phyloP scores from a whole-genome alignment of 139 green algal genomes.

The Coelastrella sp. region DNA sequence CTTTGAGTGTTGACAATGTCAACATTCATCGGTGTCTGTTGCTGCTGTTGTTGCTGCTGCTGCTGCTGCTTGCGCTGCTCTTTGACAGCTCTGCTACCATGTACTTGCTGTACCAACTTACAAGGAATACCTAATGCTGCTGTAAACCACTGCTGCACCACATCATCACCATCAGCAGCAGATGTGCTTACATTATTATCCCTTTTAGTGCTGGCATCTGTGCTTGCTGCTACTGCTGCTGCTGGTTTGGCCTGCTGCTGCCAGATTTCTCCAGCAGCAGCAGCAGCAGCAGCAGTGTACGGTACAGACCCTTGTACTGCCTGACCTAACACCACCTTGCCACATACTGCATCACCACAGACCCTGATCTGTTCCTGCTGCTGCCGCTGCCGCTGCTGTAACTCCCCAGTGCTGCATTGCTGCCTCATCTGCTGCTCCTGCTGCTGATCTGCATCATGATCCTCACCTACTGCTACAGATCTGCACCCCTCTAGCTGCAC shows the following conservation, averaged over 20 bases:
- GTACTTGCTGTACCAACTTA: constrained; percentile 71
- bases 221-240: no score
- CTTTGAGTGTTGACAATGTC: no score
- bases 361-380: constrained; percentile 52
- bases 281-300: neutral
- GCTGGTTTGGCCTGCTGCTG: no score
- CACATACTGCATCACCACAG: constrained; percentile 65
- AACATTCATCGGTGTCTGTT: no score
- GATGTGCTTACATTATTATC: no score
- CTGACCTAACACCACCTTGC: constrained; percentile 30
- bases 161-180: no score
- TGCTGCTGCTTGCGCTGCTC: constrained; percentile 16
- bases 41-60: neutral
- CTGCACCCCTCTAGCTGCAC: neutral
- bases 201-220: no score
- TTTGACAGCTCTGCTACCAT: constrained; percentile 2
- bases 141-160: constrained; percentile 69
- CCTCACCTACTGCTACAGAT: neutral
- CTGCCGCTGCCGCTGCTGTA: constrained; percentile 14
- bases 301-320: neutral
- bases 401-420: neutral
- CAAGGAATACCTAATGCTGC: constrained; percentile 76
- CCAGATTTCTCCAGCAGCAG: no score
- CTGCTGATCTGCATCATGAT: constrained; percentile 7
- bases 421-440: constrained; percentile 20